These are phyloP conservation scores for Naganishia onofrii DNA, from an alignment of 768 basidiomycete genomes.

Conservation along the genomic window DNA sequence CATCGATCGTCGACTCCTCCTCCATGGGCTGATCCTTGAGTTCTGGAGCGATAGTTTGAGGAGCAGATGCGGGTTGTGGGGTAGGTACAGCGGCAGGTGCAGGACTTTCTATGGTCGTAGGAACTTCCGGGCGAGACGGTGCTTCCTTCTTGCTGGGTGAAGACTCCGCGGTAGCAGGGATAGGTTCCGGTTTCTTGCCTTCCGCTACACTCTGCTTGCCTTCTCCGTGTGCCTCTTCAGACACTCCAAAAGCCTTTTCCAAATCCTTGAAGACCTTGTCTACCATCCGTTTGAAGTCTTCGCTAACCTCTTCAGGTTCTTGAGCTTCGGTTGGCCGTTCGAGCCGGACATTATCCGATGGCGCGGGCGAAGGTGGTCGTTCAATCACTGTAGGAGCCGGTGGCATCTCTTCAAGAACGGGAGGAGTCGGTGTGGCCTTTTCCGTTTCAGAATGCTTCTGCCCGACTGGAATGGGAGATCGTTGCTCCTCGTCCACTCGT, in stretches of 20 bases:
- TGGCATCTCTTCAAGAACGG: background rate
- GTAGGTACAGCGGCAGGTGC: background rate
- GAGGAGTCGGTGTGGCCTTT: background rate
- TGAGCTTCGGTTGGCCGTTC: background rate
- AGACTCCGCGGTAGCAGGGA: background rate
- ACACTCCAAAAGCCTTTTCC: constrained; percentile 16
- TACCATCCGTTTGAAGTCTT: constrained; percentile 15
- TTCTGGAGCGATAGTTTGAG: background rate
- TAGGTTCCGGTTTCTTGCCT: background rate
- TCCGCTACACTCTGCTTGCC: background rate
- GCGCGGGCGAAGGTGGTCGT: constrained; percentile 4
- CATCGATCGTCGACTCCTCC: background rate
- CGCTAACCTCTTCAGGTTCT: constrained; percentile 1
- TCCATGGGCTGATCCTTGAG: background rate
- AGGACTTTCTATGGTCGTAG: background rate
- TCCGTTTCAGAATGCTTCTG: background rate
- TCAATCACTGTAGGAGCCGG: background rate
- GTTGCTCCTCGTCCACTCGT: background rate
- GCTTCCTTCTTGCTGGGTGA: background rate
- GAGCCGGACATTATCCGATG: background rate
- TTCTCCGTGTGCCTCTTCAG: background rate
- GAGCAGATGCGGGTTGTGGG: background rate
- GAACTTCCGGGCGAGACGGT: background rate
- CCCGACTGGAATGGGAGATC: background rate
- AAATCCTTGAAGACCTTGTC: constrained; percentile 20